phyloP scores from a whole-genome alignment of 2,329 filamentous ascomycete species.

The Colletotrichum horii region DNA sequence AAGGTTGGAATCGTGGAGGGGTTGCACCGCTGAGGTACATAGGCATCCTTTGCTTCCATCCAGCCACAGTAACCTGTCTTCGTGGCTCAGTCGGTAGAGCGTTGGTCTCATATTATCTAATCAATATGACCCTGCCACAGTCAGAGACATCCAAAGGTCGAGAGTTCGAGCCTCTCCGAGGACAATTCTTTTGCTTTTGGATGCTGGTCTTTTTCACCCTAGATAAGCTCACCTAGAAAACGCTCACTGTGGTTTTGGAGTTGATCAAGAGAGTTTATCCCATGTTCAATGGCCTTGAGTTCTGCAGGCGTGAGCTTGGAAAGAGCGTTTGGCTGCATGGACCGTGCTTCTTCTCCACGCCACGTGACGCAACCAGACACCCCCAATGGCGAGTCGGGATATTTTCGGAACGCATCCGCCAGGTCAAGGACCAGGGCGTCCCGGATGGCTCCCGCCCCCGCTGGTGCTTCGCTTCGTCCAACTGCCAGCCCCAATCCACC shows the following conservation, averaged over 20 bases:
- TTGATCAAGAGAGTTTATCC: background rate
- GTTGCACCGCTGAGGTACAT: background rate
- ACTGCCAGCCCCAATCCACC: background rate
- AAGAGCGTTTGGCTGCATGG: background rate
- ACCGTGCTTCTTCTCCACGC: background rate
- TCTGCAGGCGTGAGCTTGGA: background rate
- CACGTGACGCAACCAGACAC: background rate
- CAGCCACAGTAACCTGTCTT: background rate
- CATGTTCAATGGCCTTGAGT: background rate
- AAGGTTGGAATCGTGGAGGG: background rate
- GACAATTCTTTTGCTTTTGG: background rate
- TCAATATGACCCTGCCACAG: background rate
- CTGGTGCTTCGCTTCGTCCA: background rate
- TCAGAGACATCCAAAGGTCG: conserved; percentile 18
- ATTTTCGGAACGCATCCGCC: background rate
- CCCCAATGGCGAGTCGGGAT: background rate
- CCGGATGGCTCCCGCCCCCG: conserved; percentile 6
- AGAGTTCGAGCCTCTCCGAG: conserved; percentile 20
- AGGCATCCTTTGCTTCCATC: background rate
- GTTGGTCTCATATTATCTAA: conserved; percentile 17
- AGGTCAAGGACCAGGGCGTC: background rate
- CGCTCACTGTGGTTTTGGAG: background rate
- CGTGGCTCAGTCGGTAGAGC: conserved; percentile 21
- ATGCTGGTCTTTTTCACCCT: rapidly evolving
- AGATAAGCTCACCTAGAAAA: no score